Percentiles rank a stretch among this genome's conserved stretches.
These are phyloP conservation scores for Ogataea nakhonphanomensis DNA, from an alignment of 805 yeast genomes.

Conservation along the genomic window DNA sequence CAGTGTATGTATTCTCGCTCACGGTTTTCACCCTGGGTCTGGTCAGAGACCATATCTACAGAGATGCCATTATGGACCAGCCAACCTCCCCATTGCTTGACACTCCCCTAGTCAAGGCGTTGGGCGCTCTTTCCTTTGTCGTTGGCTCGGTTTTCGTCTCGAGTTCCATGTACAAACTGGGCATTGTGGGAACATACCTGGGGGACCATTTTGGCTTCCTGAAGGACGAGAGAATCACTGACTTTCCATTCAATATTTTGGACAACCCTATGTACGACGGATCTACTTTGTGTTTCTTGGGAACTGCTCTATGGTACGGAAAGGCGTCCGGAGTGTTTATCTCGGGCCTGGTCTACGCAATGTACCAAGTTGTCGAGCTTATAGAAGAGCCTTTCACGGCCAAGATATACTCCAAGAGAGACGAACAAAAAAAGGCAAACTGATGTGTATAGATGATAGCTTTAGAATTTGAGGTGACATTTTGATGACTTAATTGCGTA, in stretches of 20 bases:
- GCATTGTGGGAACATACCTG: slow-evolving; percentile 92
- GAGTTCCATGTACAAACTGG: slow-evolving; percentile 86
- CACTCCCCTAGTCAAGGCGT: slow-evolving; percentile 31
- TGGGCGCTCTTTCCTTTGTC: slow-evolving; percentile 55
- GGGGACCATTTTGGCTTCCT: slow-evolving; percentile 97
- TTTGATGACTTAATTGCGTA: too few species aligned
- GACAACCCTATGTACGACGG: slow-evolving; percentile 98
- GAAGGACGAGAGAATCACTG: slow-evolving; percentile 84
- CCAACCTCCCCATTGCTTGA: slow-evolving; percentile 57
- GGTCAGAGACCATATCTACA: slow-evolving; percentile 71
- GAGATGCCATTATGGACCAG: slow-evolving; percentile 68
- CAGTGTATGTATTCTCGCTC: slow-evolving; percentile 81
- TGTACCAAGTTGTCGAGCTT: slow-evolving; percentile 79
- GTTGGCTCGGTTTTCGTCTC: slow-evolving; percentile 79
- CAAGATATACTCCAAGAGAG: slow-evolving; percentile 77
- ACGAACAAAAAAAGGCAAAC: slow-evolving; percentile 26
- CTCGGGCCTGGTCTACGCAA: slow-evolving; percentile 65
- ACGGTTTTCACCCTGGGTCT: slow-evolving; percentile 86
- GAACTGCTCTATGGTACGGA: slow-evolving; percentile 82
- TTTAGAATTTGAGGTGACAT: too few species aligned
- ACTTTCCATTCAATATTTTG: slow-evolving; percentile 88
- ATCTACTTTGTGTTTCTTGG: slow-evolving; percentile 82
- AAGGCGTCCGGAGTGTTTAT: slow-evolving; percentile 86
- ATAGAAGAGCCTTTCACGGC: slow-evolving; percentile 98
- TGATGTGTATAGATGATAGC: neutral